A percentile compares a stretch with the other conserved stretches of the same genome.
Evolutionary conservation across 1,284 basidiomycete species (phyloP).

Genomic region (Amylostereum areolatum): DNA sequence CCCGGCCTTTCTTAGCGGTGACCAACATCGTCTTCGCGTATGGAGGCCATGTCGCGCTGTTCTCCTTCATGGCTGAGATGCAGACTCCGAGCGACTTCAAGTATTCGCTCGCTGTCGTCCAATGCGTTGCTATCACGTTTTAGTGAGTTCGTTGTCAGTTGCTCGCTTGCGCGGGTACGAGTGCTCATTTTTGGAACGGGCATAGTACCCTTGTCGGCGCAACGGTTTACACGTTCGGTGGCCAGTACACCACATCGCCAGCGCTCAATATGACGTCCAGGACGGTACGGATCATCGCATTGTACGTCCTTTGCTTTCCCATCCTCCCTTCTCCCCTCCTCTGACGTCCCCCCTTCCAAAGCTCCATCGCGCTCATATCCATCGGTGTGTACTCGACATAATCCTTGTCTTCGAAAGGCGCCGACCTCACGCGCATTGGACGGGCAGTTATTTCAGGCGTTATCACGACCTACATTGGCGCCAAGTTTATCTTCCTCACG

Average conservation of each 20-base stretch:
- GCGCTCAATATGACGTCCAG: constrained; percentile 3
- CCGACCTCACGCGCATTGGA: neutral
- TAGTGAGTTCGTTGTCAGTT: neutral
- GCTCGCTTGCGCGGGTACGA: no score
- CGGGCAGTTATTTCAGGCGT: constrained; percentile 2
- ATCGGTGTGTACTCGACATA: neutral
- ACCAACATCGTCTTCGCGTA: constrained; percentile 6
- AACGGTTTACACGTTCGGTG: constrained; percentile 1
- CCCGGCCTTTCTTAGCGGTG: neutral
- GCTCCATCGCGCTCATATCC: constrained; percentile 4
- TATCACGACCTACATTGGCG: constrained; percentile 1
- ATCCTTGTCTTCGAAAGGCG: no score
- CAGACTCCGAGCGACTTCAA: constrained; percentile 4
- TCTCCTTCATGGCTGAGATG: constrained; percentile 6
- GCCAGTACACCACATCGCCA: constrained; percentile 5
- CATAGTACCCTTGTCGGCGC: constrained; percentile 1
- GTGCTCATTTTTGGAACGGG: neutral
- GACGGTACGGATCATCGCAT: constrained; percentile 2
- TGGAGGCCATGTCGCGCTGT: constrained; percentile 5
- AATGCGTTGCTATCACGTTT: constrained; percentile 2
- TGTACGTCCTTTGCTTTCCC: neutral
- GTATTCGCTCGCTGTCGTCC: constrained; percentile 5
- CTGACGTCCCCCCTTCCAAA: neutral
- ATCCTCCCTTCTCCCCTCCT: neutral
- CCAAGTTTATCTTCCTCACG: constrained; percentile 6